Evolutionary conservation across 2,329 filamentous ascomycete species (phyloP).

Genomic region (Sporothrix schenckii): DNA sequence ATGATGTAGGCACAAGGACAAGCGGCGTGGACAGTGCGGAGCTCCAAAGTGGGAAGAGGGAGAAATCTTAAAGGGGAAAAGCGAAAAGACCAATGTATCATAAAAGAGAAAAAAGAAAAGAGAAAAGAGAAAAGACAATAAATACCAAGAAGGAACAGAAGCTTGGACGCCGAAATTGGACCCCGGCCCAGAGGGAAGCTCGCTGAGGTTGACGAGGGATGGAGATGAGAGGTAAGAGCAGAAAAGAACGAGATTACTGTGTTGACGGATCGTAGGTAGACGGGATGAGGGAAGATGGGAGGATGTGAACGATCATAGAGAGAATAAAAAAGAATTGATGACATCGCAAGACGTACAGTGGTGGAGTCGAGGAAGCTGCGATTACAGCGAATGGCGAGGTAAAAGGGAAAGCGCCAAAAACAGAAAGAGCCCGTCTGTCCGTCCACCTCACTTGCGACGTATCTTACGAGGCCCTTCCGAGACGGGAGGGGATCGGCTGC

Average conservation of each 20-base stretch:
- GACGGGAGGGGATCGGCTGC: background rate
- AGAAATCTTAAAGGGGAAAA: background rate
- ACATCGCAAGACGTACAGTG: background rate
- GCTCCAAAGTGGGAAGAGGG: background rate
- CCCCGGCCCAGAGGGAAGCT: background rate
- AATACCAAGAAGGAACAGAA: background rate
- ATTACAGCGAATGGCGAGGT: too few relatives aligned
- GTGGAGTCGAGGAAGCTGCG: background rate
- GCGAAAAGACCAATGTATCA: background rate
- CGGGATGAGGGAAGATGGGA: background rate
- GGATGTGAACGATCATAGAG: background rate
- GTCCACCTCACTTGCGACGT: background rate
- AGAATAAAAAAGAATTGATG: background rate
- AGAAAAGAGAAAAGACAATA: background rate
- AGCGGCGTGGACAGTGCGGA: background rate
- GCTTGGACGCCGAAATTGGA: conserved; percentile 13
- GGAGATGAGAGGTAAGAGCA: background rate
- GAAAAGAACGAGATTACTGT: background rate
- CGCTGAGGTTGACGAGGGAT: background rate
- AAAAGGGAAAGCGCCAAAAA: background rate
- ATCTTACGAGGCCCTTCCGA: too few relatives aligned
- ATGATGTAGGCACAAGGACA: background rate
- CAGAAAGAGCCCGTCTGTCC: conserved; percentile 7
- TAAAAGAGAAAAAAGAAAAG: background rate
- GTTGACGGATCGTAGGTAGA: background rate